Evolutionary conservation across 352 stramenopile genomes (phyloP).

Genomic region (Phytophthora crassamura): DNA sequence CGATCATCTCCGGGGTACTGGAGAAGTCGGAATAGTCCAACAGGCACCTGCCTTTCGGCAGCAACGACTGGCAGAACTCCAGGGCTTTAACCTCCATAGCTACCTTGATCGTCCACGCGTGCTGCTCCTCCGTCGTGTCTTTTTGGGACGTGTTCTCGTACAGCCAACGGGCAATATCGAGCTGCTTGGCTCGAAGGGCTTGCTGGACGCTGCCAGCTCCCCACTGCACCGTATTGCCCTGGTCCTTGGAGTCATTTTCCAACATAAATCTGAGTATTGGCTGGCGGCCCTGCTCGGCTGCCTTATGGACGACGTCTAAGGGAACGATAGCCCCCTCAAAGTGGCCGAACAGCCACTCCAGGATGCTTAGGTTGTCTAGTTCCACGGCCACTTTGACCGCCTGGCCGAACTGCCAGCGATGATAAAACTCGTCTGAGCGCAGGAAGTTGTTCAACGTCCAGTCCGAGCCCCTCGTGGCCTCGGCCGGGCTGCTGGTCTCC

Average conservation of each 20-base stretch:
- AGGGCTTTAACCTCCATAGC: not conserved
- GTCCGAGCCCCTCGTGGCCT: not conserved
- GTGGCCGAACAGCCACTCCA: slow-evolving; percentile 7
- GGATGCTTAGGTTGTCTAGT: not conserved
- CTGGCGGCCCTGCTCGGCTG: not conserved
- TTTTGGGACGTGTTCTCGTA: not conserved
- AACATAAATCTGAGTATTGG: not conserved
- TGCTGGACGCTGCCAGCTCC: not conserved
- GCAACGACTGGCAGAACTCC: not conserved
- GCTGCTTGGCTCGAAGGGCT: not conserved
- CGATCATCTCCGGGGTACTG: too few relatives aligned
- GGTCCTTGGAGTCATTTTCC: not conserved
- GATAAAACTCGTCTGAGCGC: not conserved
- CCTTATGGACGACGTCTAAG: not conserved
- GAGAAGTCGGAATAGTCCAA: too few relatives aligned
- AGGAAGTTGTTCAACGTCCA: slow-evolving; percentile 4
- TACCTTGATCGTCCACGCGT: not conserved
- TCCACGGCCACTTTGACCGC: not conserved
- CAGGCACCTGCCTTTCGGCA: not conserved
- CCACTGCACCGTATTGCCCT: not conserved
- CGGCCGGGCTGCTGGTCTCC: not conserved
- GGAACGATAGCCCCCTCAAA: not conserved
- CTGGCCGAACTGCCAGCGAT: slow-evolving; percentile 5
- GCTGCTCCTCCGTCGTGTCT: not conserved
- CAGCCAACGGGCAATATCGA: not conserved